These are phyloP conservation scores for Copromyces sp. DNA, from an alignment of 495 filamentous ascomycete genomes.

Conservation along the genomic window DNA sequence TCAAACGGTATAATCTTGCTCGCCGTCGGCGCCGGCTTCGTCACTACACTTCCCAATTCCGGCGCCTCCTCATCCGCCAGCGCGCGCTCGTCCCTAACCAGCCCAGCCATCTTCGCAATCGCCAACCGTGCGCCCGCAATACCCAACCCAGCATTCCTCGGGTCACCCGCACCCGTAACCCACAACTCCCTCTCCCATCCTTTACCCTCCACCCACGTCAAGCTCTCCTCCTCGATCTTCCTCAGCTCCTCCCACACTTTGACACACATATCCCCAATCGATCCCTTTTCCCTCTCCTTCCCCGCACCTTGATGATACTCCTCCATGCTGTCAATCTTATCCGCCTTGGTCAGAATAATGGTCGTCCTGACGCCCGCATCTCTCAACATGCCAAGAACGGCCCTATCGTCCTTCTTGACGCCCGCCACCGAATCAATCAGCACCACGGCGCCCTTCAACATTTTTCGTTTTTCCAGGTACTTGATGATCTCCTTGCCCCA, in stretches of 20 bases:
- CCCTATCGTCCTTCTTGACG: slow-evolving; percentile 61
- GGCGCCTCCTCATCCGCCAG: neutral
- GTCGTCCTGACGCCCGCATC: slow-evolving; percentile 57
- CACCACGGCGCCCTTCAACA: slow-evolving; percentile 74
- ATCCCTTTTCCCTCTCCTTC: slow-evolving; percentile 12
- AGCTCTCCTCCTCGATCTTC: slow-evolving; percentile 20
- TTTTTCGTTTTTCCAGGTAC: slow-evolving; percentile 60
- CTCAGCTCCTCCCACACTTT: slow-evolving; percentile 28
- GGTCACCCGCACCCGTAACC: slow-evolving; percentile 36
- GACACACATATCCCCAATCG: slow-evolving; percentile 24
- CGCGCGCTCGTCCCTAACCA: slow-evolving; percentile 19
- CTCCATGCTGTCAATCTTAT: slow-evolving; percentile 31
- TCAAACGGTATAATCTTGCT: slow-evolving; percentile 22
- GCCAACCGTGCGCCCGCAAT: slow-evolving; percentile 27
- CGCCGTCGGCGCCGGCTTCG: neutral
- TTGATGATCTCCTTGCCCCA: slow-evolving; percentile 86
- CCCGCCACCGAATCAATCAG: slow-evolving; percentile 74
- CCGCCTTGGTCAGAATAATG: slow-evolving; percentile 76
- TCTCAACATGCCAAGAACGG: slow-evolving; percentile 56
- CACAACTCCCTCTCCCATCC: slow-evolving; percentile 41
- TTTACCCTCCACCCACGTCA: slow-evolving; percentile 20
- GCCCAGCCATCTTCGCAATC: slow-evolving; percentile 31
- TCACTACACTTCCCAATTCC: slow-evolving; percentile 1
- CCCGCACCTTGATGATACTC: neutral
- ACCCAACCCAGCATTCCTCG: slow-evolving; percentile 14